A percentile compares a stretch with the other conserved stretches of the same genome.
These are phyloP conservation scores for Fusarium sublunatum DNA, from an alignment of 2,329 filamentous ascomycete species.

Conservation along the genomic window DNA sequence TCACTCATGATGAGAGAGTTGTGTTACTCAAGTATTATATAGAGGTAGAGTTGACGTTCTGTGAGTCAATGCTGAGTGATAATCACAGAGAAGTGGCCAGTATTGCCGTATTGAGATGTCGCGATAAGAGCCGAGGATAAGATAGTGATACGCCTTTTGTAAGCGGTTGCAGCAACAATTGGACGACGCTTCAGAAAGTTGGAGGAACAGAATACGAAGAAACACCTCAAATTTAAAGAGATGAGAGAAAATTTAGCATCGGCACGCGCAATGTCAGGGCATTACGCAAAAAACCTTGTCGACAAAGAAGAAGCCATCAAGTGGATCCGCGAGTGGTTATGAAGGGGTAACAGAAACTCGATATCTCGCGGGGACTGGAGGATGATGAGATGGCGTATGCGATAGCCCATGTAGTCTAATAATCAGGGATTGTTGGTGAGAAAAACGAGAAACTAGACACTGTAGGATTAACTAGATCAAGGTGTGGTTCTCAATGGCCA, in stretches of 20 bases:
- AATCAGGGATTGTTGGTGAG: constrained; percentile 11
- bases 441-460: background rate
- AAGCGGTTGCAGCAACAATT: constrained; percentile 8
- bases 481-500: background rate
- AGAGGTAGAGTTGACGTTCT: background rate
- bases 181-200: background rate
- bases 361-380: constrained; percentile 38
- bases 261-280: constrained; percentile 27
- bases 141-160: constrained; percentile 8
- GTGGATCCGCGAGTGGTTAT: constrained; percentile 47
- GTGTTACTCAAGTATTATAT: background rate
- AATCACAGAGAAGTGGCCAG: background rate
- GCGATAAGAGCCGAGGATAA: constrained; percentile 29
- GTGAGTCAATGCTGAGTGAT: background rate
- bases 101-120: background rate
- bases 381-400: constrained; percentile 26
- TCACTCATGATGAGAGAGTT: constrained; percentile 24
- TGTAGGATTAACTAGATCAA: background rate
- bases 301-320: constrained; percentile 42
- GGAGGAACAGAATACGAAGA: background rate
- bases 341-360: constrained; percentile 50
- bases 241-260: constrained; percentile 26
- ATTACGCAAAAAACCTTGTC: constrained; percentile 38
- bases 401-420: constrained; percentile 27
- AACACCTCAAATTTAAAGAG: background rate